Evolutionary conservation across 768 basidiomycete genomes (phyloP), one percentile per base, ranked within the genome.

Genomic region (Lentinula detonsa): DNA sequence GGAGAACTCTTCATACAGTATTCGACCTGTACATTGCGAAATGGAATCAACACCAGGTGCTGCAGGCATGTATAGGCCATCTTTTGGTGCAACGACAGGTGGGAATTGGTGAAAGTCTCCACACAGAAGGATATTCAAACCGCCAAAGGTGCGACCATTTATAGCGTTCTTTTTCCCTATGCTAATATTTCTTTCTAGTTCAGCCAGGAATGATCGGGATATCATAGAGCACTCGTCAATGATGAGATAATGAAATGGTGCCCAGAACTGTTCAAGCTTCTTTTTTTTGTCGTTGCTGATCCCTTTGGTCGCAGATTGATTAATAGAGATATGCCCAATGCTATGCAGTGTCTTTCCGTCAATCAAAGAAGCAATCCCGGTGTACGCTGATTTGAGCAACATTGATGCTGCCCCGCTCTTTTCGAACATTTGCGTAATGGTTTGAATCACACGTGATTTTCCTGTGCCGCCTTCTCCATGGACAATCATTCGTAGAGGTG

Each of bases 401-500:
- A 65, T 18, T 5, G 58, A 9, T 0, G 2, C 2, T 7, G 56
- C 57, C 0, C 63, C 61, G 9, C 48, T 51, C 4, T 16, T 18
- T 0, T 31, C 53, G 51, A 82, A 81, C 2, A 69, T 64, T 3
- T 76, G 63, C 0, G 75, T 74, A 0, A 81, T 69, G 0, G 72
- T 72, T 33, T 75, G 65, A 10, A 82, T 79, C 0, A 79, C 57
- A 1, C 65, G 69, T 0, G 78, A 77, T 60, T 82, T 82, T 0
- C 81, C 79, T 0, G 75, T 77, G 0, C 81, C 79, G 0, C 79
- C 80, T 54, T 76, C 71, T 0, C 81, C 81, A 1, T 69, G 63
- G 0, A 81, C 62, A 0, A 74, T 39, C 78, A 80, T 79, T 0
- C 70, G 63, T 1, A 82, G 64, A 43, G 73, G 77, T 11, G 49